phyloP scores from a whole-genome alignment of 192 early-diverging fungal species.

The Podila horticola region DNA sequence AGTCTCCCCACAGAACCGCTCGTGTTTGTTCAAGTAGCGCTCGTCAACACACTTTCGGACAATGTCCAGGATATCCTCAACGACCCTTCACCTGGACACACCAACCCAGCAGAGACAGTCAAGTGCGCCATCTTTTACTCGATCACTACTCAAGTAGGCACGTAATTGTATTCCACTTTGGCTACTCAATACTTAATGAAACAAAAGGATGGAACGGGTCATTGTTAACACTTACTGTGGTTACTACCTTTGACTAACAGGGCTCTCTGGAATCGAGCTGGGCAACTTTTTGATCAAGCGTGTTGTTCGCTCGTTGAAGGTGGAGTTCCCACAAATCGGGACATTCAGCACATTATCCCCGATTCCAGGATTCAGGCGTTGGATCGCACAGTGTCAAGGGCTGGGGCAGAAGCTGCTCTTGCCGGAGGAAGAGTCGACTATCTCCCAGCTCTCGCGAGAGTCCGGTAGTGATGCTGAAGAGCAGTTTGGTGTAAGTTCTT shows the following conservation, averaged over 20 bases:
- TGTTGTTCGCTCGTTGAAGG: conserved; percentile 83
- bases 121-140: conserved; percentile 92
- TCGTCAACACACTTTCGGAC: conserved; percentile 67
- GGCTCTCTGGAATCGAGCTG: conserved; percentile 89
- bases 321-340: conserved; percentile 72
- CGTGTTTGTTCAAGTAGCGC: conserved; percentile 91
- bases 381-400: conserved; percentile 59
- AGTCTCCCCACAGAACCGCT: conserved; percentile 84
- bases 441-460: neutral
- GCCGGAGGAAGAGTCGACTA: conserved; percentile 17
- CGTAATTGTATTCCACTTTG: conserved; percentile 29
- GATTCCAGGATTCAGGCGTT: conserved; percentile 86
- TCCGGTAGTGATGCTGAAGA: conserved; percentile 4
- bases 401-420: conserved; percentile 35
- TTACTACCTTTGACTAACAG: conserved; percentile 5
- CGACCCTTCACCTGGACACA: conserved; percentile 28
- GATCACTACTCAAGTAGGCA: conserved; percentile 83
- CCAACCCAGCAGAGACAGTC: conserved; percentile 49
- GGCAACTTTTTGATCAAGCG: conserved; percentile 93
- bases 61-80: conserved; percentile 70
- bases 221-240: neutral
- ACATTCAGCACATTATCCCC: conserved; percentile 93
- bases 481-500: conserved; percentile 30
- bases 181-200: neutral
- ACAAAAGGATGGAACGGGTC: neutral